Conservation (phyloP, 2,329 filamentous ascomycete species). For the Tolypocladium ovalisporum region DNA sequence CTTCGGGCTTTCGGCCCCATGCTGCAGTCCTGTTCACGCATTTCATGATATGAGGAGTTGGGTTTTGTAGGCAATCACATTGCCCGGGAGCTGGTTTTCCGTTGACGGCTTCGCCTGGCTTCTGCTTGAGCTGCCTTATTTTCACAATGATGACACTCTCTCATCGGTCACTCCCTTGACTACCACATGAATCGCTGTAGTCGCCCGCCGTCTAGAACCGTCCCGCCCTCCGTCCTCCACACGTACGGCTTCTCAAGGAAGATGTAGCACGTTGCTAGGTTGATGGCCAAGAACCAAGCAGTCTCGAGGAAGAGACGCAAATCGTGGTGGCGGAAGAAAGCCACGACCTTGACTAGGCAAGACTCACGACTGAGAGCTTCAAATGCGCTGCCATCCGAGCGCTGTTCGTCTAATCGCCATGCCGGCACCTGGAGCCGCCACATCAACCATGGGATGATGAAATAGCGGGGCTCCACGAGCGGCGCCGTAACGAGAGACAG, state of each 20-base stretch:
- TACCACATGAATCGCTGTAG: conserved; percentile 79
- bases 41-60: neutral
- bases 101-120: neutral
- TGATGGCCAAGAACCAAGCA: conserved; percentile 56
- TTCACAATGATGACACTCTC: neutral
- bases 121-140: neutral
- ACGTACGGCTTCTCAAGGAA: conserved; percentile 59
- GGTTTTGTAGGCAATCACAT: neutral
- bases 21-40: neutral
- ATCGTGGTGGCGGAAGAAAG: conserved; percentile 20
- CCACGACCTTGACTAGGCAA: neutral
- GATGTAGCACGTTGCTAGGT: conserved; percentile 55
- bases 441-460: conserved; percentile 89
- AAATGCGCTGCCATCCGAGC: neutral
- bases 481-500: conserved; percentile 80
- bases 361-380: neutral
- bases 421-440: conserved; percentile 73
- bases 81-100: neutral
- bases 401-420: conserved; percentile 19
- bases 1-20: neutral
- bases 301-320: conserved; percentile 50
- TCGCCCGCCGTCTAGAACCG: conserved; percentile 39
- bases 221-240: conserved; percentile 48
- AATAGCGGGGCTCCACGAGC: conserved; percentile 90
- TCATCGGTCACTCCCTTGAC: conserved; percentile 1